Conservation (phyloP, 163 green algal genomes). For the Chloromonas sp. region DNA sequence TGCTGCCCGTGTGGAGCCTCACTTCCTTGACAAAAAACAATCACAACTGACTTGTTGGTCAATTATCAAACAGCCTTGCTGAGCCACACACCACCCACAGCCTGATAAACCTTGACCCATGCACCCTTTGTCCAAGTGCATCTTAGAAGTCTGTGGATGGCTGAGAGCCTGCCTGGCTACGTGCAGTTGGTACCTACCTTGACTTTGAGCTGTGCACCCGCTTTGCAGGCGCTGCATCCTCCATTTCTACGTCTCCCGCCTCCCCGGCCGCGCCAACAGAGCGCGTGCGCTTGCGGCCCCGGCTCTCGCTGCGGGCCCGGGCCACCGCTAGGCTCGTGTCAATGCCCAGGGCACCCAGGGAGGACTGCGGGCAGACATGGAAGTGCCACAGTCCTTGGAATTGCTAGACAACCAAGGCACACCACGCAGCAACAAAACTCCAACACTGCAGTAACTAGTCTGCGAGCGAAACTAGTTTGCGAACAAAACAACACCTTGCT, state of each 20-base stretch:
- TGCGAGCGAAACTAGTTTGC: too few relatives aligned
- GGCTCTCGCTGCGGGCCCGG: constrained; percentile 49
- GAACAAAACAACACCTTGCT: too few relatives aligned
- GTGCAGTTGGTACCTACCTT: constrained; percentile 24
- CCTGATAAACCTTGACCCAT: background rate
- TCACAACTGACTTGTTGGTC: too few relatives aligned
- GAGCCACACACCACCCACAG: background rate
- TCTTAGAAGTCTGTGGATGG: too few relatives aligned
- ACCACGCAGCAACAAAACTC: background rate
- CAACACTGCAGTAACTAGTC: too few relatives aligned
- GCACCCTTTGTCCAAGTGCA: too few relatives aligned
- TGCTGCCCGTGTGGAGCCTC: too few relatives aligned
- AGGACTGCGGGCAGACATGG: constrained; percentile 35
- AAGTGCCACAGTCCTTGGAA: background rate
- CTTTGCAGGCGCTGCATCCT: constrained; percentile 57
- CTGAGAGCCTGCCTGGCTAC: too few relatives aligned
- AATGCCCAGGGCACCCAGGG: constrained; percentile 76
- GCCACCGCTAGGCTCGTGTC: constrained; percentile 72
- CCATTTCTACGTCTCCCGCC: constrained; percentile 49
- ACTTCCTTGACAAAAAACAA: too few relatives aligned
- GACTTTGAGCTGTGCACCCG: constrained; percentile 82
- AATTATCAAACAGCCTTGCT: background rate
- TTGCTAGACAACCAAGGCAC: background rate
- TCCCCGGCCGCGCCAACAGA: constrained; percentile 21
- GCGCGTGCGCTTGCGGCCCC: constrained; percentile 74